A percentile compares a stretch with the other conserved stretches of the same genome.
These are phyloP conservation scores for Boletellus sp. DNA, from an alignment of 768 basidiomycete species.

Conservation along the genomic window DNA sequence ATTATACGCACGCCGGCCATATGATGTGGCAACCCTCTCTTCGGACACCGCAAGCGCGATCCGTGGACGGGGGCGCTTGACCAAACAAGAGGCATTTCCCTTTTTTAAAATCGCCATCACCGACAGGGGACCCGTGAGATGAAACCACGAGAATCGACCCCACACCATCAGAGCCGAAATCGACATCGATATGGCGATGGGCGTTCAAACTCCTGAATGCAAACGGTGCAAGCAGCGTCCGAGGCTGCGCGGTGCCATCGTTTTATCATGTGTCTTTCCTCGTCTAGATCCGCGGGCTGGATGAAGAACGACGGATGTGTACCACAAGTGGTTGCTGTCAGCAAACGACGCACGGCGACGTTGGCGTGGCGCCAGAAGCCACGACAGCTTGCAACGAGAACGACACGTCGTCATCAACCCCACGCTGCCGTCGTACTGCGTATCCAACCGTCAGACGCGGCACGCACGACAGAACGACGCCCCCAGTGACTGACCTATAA, in stretches of 20 bases:
- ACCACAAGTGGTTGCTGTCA: not conserved
- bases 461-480: not conserved
- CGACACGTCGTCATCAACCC: slow-evolving; percentile 38
- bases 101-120: not conserved
- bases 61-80: not conserved
- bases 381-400: not conserved
- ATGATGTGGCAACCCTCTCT: too few relatives aligned
- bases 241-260: not conserved
- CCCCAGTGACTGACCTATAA: slow-evolving; percentile 59
- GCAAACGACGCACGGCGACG: not conserved
- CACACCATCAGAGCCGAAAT: not conserved
- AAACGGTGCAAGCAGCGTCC: not conserved
- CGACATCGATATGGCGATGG: not conserved
- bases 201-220: not conserved
- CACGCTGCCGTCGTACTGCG: slow-evolving; percentile 60
- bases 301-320: slow-evolving; percentile 1
- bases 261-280: slow-evolving; percentile 4
- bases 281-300: not conserved
- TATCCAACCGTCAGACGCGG: slow-evolving; percentile 3
- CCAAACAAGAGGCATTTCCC: not conserved
- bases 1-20: too few relatives aligned
- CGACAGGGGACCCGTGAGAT: not conserved
- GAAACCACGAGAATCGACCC: not conserved
- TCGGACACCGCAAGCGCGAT: not conserved
- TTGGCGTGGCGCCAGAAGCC: not conserved